These are phyloP conservation scores for Naumovozyma castellii DNA, from an alignment of 805 yeast genomes.

Conservation along the genomic window DNA sequence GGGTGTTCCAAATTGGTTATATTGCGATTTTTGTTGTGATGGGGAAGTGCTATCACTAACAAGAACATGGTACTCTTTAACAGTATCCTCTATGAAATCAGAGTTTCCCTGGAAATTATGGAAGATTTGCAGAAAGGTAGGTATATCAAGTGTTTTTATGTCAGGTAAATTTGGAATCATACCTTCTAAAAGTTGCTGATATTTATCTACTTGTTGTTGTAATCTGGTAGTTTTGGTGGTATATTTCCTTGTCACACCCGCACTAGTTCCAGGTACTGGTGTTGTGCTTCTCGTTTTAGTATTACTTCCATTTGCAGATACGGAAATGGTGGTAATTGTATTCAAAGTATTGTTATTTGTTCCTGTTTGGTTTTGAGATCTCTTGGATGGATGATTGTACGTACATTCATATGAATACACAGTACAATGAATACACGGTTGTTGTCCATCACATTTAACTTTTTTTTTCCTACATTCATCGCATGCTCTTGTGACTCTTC, in stretches of 20 bases:
- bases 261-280: background rate
- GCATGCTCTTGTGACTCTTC: slow-evolving; percentile 38
- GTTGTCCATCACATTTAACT: slow-evolving; percentile 77
- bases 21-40: slow-evolving; percentile 2
- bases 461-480: slow-evolving; percentile 55
- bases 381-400: slow-evolving; percentile 62
- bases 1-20: slow-evolving; percentile 3
- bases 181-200: slow-evolving; percentile 16
- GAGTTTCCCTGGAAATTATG: slow-evolving; percentile 12
- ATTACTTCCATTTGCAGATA: background rate
- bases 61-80: slow-evolving; percentile 18
- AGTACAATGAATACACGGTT: slow-evolving; percentile 80
- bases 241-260: slow-evolving; percentile 4
- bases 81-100: slow-evolving; percentile 14
- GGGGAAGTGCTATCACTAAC: slow-evolving; percentile 6
- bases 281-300: background rate
- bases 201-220: slow-evolving; percentile 15
- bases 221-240: slow-evolving; percentile 10
- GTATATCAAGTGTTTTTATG: slow-evolving; percentile 19
- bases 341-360: background rate
- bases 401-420: slow-evolving; percentile 81
- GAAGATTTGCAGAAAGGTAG: slow-evolving; percentile 20
- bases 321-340: background rate
- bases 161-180: slow-evolving; percentile 23
- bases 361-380: slow-evolving; percentile 4